A percentile compares a stretch with the other conserved stretches of the same genome.
Conservation (phyloP, 371 early-diverging fungal species). For the Mortierella sp. region DNA sequence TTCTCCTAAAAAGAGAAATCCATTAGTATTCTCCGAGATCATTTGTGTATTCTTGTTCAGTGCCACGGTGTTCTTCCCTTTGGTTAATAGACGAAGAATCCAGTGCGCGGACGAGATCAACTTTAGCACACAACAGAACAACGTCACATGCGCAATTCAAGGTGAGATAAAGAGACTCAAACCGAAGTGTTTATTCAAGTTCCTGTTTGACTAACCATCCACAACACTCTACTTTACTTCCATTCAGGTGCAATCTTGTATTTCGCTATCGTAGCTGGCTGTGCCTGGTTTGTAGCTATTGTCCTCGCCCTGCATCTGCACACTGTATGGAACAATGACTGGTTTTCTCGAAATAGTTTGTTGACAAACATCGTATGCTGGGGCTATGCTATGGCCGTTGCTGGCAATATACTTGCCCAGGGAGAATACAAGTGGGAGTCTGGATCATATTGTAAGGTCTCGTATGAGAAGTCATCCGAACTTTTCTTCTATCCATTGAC, state of each 20-base stretch:
- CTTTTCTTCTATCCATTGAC: slow-evolving; percentile 72
- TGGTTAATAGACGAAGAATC: slow-evolving; percentile 63
- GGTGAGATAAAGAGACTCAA: slow-evolving; percentile 21
- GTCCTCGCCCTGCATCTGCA: slow-evolving; percentile 71
- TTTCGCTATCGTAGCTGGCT: slow-evolving; percentile 65
- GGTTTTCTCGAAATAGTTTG: slow-evolving; percentile 64
- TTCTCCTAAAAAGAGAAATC: slow-evolving; percentile 71
- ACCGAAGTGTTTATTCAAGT: too few relatives aligned
- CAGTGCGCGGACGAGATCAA: slow-evolving; percentile 67
- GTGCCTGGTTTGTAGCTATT: slow-evolving; percentile 70
- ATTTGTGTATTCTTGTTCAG: slow-evolving; percentile 68
- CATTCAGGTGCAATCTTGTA: slow-evolving; percentile 49
- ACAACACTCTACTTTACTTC: not conserved
- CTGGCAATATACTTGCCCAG: slow-evolving; percentile 58
- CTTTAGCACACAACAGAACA: slow-evolving; percentile 67
- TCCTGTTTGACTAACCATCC: not conserved
- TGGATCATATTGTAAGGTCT: slow-evolving; percentile 66
- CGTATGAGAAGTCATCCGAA: slow-evolving; percentile 59
- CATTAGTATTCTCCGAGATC: slow-evolving; percentile 71
- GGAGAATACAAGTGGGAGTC: slow-evolving; percentile 66
- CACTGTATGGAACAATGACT: slow-evolving; percentile 71
- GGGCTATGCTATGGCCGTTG: slow-evolving; percentile 62
- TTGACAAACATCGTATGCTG: slow-evolving; percentile 66
- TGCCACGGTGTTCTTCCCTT: slow-evolving; percentile 64
- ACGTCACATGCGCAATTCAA: slow-evolving; percentile 73